phyloP scores from a whole-genome alignment of 2,329 filamentous ascomycete species.

The Sporothrix phasma region DNA sequence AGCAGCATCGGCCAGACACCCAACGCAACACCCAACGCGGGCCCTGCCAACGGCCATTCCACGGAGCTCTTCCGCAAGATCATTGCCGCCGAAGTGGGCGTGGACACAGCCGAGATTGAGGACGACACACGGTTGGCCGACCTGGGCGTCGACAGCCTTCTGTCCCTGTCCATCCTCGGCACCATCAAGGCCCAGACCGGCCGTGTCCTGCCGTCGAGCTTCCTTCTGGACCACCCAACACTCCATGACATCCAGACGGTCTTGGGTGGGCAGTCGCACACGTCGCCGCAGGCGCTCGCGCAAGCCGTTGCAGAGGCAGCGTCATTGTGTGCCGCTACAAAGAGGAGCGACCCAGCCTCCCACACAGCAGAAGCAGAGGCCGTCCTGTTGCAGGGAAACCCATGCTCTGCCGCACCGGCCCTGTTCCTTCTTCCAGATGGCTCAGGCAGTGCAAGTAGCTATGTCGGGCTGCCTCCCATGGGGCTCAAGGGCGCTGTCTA shows the following conservation, averaged over 20 bases:
- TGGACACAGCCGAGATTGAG: background rate
- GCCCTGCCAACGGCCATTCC: background rate
- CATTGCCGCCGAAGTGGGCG: slow-evolving; percentile 3
- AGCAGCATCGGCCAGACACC: slow-evolving; percentile 1
- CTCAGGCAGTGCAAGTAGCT: slow-evolving; percentile 6
- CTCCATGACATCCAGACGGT: background rate
- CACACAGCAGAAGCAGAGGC: background rate
- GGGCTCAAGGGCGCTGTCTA: slow-evolving; percentile 4
- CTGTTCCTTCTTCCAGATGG: slow-evolving; percentile 1
- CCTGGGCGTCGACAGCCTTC: background rate
- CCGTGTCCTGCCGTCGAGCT: background rate
- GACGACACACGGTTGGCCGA: background rate
- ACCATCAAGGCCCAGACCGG: background rate
- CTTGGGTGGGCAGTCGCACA: background rate
- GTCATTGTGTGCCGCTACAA: background rate
- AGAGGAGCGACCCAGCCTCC: background rate
- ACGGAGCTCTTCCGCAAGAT: slow-evolving; percentile 1
- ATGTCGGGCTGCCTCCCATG: background rate
- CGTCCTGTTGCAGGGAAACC: background rate
- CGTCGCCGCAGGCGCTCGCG: background rate
- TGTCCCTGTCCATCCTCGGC: background rate
- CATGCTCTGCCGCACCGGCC: background rate
- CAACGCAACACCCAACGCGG: slow-evolving; percentile 1
- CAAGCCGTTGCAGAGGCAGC: background rate
- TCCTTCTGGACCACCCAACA: background rate